A percentile compares a stretch with the other conserved stretches of the same genome.
Evolutionary conservation across 176 grass and related monocot genomes (phyloP).

Genomic region (Eragrostis nindensis): DNA sequence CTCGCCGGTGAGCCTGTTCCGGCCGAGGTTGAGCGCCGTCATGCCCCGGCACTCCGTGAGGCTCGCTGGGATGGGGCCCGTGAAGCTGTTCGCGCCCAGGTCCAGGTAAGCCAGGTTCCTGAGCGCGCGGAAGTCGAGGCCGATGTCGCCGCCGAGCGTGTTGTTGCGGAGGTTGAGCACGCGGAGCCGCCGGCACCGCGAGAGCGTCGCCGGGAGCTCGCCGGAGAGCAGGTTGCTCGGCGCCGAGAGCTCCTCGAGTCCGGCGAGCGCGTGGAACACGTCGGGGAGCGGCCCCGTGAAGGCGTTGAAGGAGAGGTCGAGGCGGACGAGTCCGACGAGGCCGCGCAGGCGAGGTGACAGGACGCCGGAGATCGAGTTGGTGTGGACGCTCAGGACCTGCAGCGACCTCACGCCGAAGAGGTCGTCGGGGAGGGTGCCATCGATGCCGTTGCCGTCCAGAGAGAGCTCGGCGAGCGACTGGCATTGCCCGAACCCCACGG

Average conservation of each 20-base stretch:
- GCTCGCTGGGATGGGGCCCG: slow-evolving; percentile 45
- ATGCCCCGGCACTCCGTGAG: slow-evolving; percentile 47
- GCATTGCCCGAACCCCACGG: slow-evolving; percentile 52
- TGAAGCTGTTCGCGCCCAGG: slow-evolving; percentile 52
- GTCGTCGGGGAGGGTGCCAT: slow-evolving; percentile 47
- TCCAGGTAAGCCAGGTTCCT: slow-evolving; percentile 52
- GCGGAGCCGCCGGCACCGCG: slow-evolving; percentile 43
- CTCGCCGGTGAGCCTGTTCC: slow-evolving; percentile 60
- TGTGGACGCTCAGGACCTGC: slow-evolving; percentile 41
- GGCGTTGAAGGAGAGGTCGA: slow-evolving; percentile 73
- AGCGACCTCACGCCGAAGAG: slow-evolving; percentile 49
- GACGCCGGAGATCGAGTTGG: slow-evolving; percentile 50
- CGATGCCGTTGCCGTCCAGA: slow-evolving; percentile 58
- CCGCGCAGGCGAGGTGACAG: slow-evolving; percentile 46
- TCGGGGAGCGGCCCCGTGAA: slow-evolving; percentile 54
- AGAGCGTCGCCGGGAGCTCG: slow-evolving; percentile 49
- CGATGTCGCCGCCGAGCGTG: slow-evolving; percentile 47
- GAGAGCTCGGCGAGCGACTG: slow-evolving; percentile 48
- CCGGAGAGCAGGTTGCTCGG: slow-evolving; percentile 49
- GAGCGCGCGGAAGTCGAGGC: slow-evolving; percentile 47
- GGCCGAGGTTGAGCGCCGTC: slow-evolving; percentile 58
- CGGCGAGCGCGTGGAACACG: slow-evolving; percentile 40
- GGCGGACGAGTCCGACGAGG: slow-evolving; percentile 48
- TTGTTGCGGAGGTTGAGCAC: slow-evolving; percentile 66
- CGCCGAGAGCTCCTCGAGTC: slow-evolving; percentile 48